These are phyloP conservation scores for Plasmodium ovale DNA, from an alignment of 169 alveolate species.

Conservation along the genomic window DNA sequence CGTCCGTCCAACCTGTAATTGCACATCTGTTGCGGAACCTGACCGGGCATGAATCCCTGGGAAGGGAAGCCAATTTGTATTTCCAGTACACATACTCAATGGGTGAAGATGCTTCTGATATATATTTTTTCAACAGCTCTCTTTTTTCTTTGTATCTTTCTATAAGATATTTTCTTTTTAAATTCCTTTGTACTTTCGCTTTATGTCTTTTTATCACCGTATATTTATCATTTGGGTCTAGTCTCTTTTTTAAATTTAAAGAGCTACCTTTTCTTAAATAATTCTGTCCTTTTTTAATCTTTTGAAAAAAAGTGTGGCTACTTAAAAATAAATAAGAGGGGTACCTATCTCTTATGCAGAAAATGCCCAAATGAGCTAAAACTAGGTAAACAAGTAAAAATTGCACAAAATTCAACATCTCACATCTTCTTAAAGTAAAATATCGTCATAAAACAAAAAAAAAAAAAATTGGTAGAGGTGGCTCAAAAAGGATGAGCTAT, in stretches of 20 bases:
- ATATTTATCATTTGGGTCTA: constrained; percentile 61
- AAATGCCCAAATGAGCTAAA: constrained; percentile 1
- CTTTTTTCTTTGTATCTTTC: constrained; percentile 80
- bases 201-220: constrained; percentile 76
- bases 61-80: constrained; percentile 79
- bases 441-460: not conserved
- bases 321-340: constrained; percentile 12
- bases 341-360: not conserved
- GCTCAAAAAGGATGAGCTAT: no score
- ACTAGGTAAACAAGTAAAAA: constrained; percentile 14
- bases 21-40: constrained; percentile 80
- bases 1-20: constrained; percentile 78
- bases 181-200: constrained; percentile 78
- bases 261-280: not conserved
- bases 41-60: constrained; percentile 81
- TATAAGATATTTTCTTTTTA: constrained; percentile 78
- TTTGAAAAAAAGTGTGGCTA: not conserved
- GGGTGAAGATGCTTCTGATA: constrained; percentile 78
- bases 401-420: constrained; percentile 61
- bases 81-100: constrained; percentile 83
- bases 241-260: constrained; percentile 54
- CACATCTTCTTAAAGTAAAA: constrained; percentile 36
- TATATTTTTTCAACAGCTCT: constrained; percentile 78
- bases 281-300: constrained; percentile 14
- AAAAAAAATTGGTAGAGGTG: not conserved